Conservation (phyloP, 176 grass and related monocot species). For the Oryza nivara region DNA sequence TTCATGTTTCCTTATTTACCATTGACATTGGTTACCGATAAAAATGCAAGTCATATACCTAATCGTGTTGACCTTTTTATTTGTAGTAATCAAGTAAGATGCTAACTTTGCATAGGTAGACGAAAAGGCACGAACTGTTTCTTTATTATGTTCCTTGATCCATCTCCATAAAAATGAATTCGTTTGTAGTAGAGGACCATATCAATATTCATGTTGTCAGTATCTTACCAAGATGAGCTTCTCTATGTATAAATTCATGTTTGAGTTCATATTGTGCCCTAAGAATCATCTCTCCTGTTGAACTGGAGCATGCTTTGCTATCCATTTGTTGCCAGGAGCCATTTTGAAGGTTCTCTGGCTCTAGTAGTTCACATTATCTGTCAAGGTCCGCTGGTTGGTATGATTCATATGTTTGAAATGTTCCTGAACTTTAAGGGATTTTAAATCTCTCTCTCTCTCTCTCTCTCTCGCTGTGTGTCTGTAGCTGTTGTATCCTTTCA, state of each 20-base stretch:
- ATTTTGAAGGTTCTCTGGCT: not conserved
- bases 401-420: conserved; percentile 14
- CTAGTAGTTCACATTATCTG: not conserved
- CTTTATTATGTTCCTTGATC: conserved; percentile 21
- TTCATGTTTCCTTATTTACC: conserved; percentile 12
- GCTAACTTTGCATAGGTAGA: not conserved
- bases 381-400: not conserved
- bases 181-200: conserved; percentile 14
- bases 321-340: conserved; percentile 19
- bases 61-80: conserved; percentile 1
- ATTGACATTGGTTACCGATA: not conserved
- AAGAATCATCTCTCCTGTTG: not conserved
- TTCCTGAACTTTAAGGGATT: not conserved
- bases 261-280: not conserved
- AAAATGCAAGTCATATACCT: not conserved
- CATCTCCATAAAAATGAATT: not conserved
- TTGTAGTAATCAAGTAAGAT: conserved; percentile 8
- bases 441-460: too few species aligned
- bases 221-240: conserved; percentile 34
- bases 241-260: conserved; percentile 13
- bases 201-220: conserved; percentile 4
- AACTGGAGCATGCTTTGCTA: too few species aligned
- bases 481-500: not conserved
- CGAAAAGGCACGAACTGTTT: conserved; percentile 19
- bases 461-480: too few species aligned